These are phyloP conservation scores for Talaromyces wortmannii DNA, from an alignment of 495 filamentous ascomycete genomes.

Conservation along the genomic window DNA sequence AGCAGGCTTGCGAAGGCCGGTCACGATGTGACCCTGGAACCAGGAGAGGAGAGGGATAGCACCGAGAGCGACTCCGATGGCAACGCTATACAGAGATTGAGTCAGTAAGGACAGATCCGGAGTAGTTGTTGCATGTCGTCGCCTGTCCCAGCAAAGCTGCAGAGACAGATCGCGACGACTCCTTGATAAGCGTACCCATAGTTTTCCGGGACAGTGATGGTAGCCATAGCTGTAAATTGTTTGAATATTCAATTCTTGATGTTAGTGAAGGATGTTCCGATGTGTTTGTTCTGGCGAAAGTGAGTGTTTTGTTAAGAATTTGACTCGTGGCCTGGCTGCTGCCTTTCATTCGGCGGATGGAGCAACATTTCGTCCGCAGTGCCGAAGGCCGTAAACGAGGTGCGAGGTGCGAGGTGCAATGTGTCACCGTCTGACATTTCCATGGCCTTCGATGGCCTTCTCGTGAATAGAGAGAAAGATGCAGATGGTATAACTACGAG, in stretches of 20 bases:
- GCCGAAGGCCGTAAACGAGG: no score
- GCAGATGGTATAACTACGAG: no score
- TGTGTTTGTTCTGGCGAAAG: no score
- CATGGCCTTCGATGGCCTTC: no score
- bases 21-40: slow-evolving; percentile 45
- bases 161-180: no score
- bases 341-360: no score
- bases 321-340: no score
- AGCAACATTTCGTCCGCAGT: no score
- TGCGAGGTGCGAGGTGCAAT: no score
- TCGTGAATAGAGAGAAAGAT: no score
- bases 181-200: slow-evolving; percentile 34
- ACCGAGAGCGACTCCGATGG: slow-evolving; percentile 51
- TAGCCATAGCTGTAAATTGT: slow-evolving; percentile 14
- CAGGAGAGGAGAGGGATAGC: slow-evolving; percentile 50
- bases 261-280: neutral
- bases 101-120: neutral
- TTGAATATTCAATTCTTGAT: neutral
- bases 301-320: no score
- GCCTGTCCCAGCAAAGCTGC: neutral
- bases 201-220: slow-evolving; percentile 38
- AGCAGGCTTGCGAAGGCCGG: slow-evolving; percentile 40
- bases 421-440: no score
- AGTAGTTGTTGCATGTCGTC: neutral
- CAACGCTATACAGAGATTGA: slow-evolving; percentile 29